Conservation (phyloP, 768 basidiomycete species). For the Serendipita sp. region DNA sequence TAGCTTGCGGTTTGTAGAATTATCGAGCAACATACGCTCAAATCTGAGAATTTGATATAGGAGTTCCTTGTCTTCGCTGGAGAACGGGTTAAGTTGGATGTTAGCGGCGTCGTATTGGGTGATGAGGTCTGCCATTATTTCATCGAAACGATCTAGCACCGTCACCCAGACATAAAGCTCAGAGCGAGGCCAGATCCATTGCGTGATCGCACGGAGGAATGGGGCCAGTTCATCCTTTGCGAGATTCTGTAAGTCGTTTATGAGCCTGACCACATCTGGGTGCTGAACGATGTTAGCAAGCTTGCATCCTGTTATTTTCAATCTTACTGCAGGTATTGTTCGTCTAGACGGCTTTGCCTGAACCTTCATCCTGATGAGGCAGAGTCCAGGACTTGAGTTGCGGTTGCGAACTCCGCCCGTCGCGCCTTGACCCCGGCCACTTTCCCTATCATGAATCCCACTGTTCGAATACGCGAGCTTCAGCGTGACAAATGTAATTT, state of each 20-base stretch:
- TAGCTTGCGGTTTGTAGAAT: constrained; percentile 94
- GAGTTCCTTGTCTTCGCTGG: constrained; percentile 52
- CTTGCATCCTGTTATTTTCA: constrained; percentile 1
- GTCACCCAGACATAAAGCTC: constrained; percentile 95
- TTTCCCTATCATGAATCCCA: constrained; percentile 8
- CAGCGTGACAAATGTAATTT: constrained; percentile 80
- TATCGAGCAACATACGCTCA: constrained; percentile 79
- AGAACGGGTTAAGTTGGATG: constrained; percentile 66
- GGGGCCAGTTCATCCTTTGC: constrained; percentile 55
- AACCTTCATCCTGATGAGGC: constrained; percentile 51
- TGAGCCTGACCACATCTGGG: constrained; percentile 66
- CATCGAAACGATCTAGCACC: constrained; percentile 91
- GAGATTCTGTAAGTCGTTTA: constrained; percentile 48
- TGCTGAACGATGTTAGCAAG: constrained; percentile 28
- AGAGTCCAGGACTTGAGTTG: neutral
- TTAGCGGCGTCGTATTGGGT: constrained; percentile 73
- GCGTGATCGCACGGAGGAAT: constrained; percentile 49
- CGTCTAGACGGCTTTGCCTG: constrained; percentile 45
- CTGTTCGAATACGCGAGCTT: constrained; percentile 66
- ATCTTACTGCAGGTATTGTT: constrained; percentile 56
- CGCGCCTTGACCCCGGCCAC: neutral
- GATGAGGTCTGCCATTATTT: constrained; percentile 67
- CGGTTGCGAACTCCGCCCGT: neutral
- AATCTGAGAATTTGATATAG: constrained; percentile 76
- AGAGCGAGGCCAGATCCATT: constrained; percentile 90